Evolutionary conservation across 1,139 yeast species (phyloP).

Genomic region (Arxiozyma bovina): DNA sequence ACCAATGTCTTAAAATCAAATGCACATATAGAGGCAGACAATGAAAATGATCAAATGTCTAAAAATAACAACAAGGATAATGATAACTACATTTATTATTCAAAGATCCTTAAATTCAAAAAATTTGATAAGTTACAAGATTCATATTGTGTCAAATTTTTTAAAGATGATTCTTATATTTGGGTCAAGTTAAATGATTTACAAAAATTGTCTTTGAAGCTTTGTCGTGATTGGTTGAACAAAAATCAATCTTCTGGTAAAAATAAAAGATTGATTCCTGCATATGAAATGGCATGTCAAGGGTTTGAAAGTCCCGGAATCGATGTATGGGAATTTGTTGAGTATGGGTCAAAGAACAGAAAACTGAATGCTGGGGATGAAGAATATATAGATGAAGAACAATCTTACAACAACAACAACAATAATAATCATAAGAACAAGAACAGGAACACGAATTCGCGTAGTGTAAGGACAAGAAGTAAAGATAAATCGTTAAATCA

Average conservation of each 20-base stretch:
- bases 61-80: constrained; percentile 19
- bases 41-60: constrained; percentile 18
- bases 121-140: constrained; percentile 17
- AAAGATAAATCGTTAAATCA: constrained; percentile 6
- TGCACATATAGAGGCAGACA: constrained; percentile 28
- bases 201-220: constrained; percentile 15
- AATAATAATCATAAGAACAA: constrained; percentile 5
- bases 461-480: constrained; percentile 4
- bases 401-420: constrained; percentile 1
- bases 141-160: constrained; percentile 28
- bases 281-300: constrained; percentile 27
- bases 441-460: background rate
- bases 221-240: constrained; percentile 22
- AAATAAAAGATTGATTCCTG: constrained; percentile 27
- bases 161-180: constrained; percentile 29
- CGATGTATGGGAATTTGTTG: constrained; percentile 30
- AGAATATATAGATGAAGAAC: constrained; percentile 19
- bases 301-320: constrained; percentile 13
- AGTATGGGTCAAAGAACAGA: constrained; percentile 27
- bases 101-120: constrained; percentile 21
- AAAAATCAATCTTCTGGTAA: constrained; percentile 11
- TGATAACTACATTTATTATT: constrained; percentile 22
- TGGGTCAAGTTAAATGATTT: constrained; percentile 27
- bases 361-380: constrained; percentile 20
- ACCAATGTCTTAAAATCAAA: constrained; percentile 40